Evolutionary conservation across 805 yeast genomes (phyloP).

Genomic region (Dipodascopsis uninucleata): DNA sequence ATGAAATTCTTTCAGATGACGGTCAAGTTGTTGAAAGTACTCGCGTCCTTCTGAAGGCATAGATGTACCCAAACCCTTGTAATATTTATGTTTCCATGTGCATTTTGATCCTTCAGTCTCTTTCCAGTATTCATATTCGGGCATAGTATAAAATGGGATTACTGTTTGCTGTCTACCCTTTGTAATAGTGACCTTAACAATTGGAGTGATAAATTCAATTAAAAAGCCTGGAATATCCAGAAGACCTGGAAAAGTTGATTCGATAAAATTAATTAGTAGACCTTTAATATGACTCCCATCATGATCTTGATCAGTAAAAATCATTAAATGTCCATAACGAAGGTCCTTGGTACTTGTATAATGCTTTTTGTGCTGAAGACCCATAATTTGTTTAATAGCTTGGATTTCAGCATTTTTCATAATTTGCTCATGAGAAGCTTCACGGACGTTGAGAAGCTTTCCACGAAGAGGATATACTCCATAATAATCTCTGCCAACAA

Average conservation of each 20-base stretch:
- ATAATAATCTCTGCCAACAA: constrained; percentile 90
- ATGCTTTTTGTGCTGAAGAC: constrained; percentile 84
- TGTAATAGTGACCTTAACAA: constrained; percentile 80
- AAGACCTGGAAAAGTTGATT: constrained; percentile 90
- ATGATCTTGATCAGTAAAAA: constrained; percentile 99
- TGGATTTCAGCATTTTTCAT: constrained; percentile 90
- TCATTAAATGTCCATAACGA: constrained; percentile 95
- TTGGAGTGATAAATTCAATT: constrained; percentile 93
- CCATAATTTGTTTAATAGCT: constrained; percentile 92
- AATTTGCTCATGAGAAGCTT: constrained; percentile 94
- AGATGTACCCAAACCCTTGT: constrained; percentile 98
- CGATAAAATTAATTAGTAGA: constrained; percentile 85
- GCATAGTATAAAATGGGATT: constrained; percentile 86
- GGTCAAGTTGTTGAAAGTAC: constrained; percentile 79
- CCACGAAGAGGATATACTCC: constrained; percentile 94
- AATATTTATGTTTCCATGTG: constrained; percentile 90
- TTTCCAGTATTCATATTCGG: constrained; percentile 93
- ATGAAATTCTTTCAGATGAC: constrained; percentile 81
- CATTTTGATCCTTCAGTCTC: constrained; percentile 68
- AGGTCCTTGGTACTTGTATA: constrained; percentile 70
- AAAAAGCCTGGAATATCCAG: constrained; percentile 86
- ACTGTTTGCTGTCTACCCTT: constrained; percentile 46
- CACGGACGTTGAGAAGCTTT: constrained; percentile 90
- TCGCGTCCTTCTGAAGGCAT: constrained; percentile 76
- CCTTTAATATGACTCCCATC: constrained; percentile 99